These are phyloP conservation scores for Ganoderma resinaceum DNA, from an alignment of 1,284 basidiomycete species.

Conservation along the genomic window DNA sequence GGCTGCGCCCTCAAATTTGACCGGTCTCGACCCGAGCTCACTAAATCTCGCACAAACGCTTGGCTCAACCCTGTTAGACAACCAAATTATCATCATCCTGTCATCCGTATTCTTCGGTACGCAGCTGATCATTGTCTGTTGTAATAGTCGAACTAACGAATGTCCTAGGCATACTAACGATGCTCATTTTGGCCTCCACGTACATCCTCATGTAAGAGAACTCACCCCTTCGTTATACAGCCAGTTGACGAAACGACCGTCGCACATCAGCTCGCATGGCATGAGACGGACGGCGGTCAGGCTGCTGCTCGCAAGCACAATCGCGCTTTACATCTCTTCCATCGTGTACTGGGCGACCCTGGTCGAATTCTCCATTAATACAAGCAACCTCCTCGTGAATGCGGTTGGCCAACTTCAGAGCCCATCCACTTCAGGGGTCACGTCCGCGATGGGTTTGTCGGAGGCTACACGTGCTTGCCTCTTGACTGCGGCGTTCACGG, in stretches of 20 bases:
- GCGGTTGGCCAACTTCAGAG: background rate
- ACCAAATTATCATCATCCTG: background rate
- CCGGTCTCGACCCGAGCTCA: background rate
- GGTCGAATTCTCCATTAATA: background rate
- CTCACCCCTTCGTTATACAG: background rate
- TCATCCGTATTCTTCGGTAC: background rate
- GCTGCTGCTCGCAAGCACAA: background rate
- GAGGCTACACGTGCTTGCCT: background rate
- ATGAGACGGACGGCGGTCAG: background rate
- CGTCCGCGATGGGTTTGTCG: background rate
- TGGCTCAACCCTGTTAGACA: background rate
- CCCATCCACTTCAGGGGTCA: background rate
- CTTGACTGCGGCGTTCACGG: slow-evolving; percentile 1
- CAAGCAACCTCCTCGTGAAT: background rate
- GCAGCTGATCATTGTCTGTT: background rate
- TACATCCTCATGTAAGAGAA: background rate
- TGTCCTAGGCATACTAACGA: background rate
- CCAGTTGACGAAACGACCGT: background rate
- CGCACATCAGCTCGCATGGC: background rate
- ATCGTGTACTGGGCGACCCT: background rate
- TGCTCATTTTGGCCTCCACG: background rate
- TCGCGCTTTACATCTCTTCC: background rate
- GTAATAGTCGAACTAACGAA: background rate
- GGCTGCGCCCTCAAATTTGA: background rate
- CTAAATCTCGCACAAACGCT: background rate